phyloP scores from a whole-genome alignment of 2,329 filamentous ascomycete species.

The Diplodia intermedia region DNA sequence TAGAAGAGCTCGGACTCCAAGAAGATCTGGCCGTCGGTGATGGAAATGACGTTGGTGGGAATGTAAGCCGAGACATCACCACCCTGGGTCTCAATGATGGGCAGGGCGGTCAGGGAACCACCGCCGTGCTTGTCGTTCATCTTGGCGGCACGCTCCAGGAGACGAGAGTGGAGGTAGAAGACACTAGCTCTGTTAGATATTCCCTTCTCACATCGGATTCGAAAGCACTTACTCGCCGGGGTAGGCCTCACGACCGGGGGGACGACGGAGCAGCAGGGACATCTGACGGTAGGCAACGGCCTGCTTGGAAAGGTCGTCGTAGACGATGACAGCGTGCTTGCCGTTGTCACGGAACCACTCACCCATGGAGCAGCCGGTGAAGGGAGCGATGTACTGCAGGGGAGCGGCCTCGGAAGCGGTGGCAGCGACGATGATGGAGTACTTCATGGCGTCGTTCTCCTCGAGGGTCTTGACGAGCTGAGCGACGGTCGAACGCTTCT shows the following conservation, averaged over 20 bases:
- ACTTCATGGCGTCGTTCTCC: conserved; percentile 99
- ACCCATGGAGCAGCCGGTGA: conserved; percentile 73
- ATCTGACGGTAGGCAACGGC: conserved; percentile 98
- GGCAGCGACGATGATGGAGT: conserved; percentile 89
- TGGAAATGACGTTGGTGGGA: conserved; percentile 99
- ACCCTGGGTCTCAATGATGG: conserved; percentile 99
- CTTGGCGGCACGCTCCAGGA: conserved; percentile 99
- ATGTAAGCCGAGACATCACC: conserved; percentile 99
- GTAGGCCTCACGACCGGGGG: conserved; percentile 98
- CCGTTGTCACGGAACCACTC: conserved; percentile 85
- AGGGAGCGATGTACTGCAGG: conserved; percentile 91
- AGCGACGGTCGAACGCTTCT: conserved; percentile 99
- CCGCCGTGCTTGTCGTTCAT: conserved; percentile 94
- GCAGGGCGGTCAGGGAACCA: conserved; percentile 96
- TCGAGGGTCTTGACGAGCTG: conserved; percentile 99
- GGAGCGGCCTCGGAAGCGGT: conserved; percentile 97
- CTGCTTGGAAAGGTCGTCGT: conserved; percentile 97
- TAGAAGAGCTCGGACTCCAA: conserved; percentile 99
- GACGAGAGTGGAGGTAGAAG: conserved; percentile 99
- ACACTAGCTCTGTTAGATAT: conserved; percentile 60
- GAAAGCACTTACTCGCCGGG: conserved; percentile 76
- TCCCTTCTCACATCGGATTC: background rate
- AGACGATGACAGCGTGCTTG: conserved; percentile 88
- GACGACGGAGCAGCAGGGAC: conserved; percentile 96
- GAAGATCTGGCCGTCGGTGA: conserved; percentile 99